Evolutionary conservation across 2,329 filamentous ascomycete species (phyloP), one percentile per base, ranked within the genome.

Genomic region (Sporothrix protearum): DNA sequence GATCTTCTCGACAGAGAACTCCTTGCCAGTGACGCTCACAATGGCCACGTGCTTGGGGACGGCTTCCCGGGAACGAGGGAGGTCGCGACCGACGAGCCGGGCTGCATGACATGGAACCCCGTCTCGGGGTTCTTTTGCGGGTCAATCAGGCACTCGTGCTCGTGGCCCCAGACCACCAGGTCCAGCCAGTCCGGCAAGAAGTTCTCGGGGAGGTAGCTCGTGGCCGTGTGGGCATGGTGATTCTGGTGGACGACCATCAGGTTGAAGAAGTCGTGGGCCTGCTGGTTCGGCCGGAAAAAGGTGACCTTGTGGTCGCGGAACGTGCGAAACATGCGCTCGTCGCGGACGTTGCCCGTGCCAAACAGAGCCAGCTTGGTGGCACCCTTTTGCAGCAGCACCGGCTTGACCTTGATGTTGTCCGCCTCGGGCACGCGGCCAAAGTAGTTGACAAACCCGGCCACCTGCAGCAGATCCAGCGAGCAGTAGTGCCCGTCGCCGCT

Each of bases 211-310:
- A 99, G 86, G 78, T 97, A 98, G n/a, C 92, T 91, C 0, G 95
- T 98, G 22, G 94, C 89, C 0, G 93, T 97, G 78, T 97, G 91
- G 0, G 94, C 93, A 77, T 96, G 89, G 77, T 98, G 96, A 76
- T 99, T 99, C 78, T 99, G 96, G 78, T 99, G 96, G 2, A 99
- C 92, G 49, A 92, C 91, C 82, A 99, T 90, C 72, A 99, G 81
- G 77, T 98, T 98, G 85, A 98, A 99, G 92, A 95, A 99, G 76
- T 98, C 94, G 22, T 88, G 83, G 77, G 91, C 91, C 76, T 97
- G 92, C 19, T 90, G 87, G 22, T 87, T 88, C 0, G 95, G 95
- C 28, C 91, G 90, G 78, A 93, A 97, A 85, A 97, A 99, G 77
- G 93, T 96, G 79, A 99, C 96, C 73, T 95, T 93, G 75, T 92